Conservation (phyloP, 352 stramenopile species). For the Phytopythium sindhum region DNA sequence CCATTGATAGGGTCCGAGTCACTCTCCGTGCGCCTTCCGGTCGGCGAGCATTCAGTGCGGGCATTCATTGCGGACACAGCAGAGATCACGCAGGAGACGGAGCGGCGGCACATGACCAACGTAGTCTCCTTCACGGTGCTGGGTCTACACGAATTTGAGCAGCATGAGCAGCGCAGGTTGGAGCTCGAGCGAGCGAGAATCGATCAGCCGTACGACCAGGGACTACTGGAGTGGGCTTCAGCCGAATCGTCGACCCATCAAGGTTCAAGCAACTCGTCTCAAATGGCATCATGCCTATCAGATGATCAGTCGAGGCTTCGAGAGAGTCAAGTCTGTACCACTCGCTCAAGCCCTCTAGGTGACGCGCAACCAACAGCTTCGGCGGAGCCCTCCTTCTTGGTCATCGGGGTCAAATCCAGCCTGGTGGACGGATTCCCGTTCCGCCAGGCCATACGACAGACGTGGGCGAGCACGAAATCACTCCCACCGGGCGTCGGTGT, state of each 20-base stretch:
- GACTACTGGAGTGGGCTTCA: slow-evolving; percentile 15
- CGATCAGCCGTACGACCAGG: neutral
- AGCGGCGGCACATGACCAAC: slow-evolving; percentile 5
- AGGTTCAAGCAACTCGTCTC: neutral
- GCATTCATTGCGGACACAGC: slow-evolving; percentile 15
- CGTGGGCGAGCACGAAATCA: slow-evolving; percentile 23
- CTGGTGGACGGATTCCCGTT: slow-evolving; percentile 28
- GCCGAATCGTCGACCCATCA: neutral
- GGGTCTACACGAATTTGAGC: slow-evolving; percentile 11
- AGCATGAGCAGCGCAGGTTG: slow-evolving; percentile 6
- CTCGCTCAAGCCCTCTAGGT: neutral
- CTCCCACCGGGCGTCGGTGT: slow-evolving; percentile 14
- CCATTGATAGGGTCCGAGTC: slow-evolving; percentile 15
- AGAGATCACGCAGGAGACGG: slow-evolving; percentile 9
- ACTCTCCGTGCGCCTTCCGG: slow-evolving; percentile 11
- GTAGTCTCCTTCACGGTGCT: slow-evolving; percentile 17
- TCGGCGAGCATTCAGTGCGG: slow-evolving; percentile 20
- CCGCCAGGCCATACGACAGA: slow-evolving; percentile 37
- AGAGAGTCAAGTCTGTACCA: neutral
- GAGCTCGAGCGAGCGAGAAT: neutral
- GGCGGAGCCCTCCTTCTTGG: slow-evolving; percentile 15
- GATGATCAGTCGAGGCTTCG: neutral
- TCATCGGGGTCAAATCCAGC: slow-evolving; percentile 44
- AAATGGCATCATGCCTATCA: neutral
- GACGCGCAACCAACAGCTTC: neutral